Conservation (phyloP, 2,329 filamentous ascomycete genomes). For the Fusarium nisikadoi region DNA sequence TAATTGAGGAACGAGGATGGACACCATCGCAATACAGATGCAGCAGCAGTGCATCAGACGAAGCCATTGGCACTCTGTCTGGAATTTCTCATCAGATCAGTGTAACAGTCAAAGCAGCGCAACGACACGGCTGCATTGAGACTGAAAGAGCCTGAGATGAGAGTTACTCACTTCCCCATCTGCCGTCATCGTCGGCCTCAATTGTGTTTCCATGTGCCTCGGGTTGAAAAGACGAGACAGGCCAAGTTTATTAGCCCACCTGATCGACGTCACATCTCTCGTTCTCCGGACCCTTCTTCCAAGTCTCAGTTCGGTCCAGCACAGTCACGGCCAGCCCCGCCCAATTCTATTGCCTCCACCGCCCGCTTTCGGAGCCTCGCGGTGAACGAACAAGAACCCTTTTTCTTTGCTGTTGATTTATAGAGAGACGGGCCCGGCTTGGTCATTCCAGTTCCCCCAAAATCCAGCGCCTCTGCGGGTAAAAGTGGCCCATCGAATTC, state of each 20-base stretch:
- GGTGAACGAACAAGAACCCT: slow-evolving; percentile 18
- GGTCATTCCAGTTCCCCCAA: slow-evolving; percentile 37
- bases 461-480: slow-evolving; percentile 39
- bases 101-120: slow-evolving; percentile 4
- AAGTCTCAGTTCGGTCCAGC: slow-evolving; percentile 14
- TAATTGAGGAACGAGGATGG: background rate
- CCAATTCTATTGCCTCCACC: slow-evolving; percentile 35
- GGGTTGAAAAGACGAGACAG: slow-evolving; percentile 22
- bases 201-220: slow-evolving; percentile 29
- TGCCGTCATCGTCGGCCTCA: slow-evolving; percentile 39
- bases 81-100: background rate
- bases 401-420: slow-evolving; percentile 6
- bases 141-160: slow-evolving; percentile 23
- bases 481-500: slow-evolving; percentile 42
- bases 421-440: slow-evolving; percentile 24
- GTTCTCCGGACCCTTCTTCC: slow-evolving; percentile 4
- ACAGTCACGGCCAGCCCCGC: slow-evolving; percentile 7
- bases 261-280: slow-evolving; percentile 41
- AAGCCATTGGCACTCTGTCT: slow-evolving; percentile 19
- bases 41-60: background rate
- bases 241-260: slow-evolving; percentile 30
- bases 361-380: slow-evolving; percentile 48
- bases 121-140: slow-evolving; percentile 11
- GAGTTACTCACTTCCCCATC: slow-evolving; percentile 3
- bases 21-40: background rate